These are phyloP conservation scores for Tolypocladium album DNA, from an alignment of 2,329 filamentous ascomycete genomes.

Conservation along the genomic window DNA sequence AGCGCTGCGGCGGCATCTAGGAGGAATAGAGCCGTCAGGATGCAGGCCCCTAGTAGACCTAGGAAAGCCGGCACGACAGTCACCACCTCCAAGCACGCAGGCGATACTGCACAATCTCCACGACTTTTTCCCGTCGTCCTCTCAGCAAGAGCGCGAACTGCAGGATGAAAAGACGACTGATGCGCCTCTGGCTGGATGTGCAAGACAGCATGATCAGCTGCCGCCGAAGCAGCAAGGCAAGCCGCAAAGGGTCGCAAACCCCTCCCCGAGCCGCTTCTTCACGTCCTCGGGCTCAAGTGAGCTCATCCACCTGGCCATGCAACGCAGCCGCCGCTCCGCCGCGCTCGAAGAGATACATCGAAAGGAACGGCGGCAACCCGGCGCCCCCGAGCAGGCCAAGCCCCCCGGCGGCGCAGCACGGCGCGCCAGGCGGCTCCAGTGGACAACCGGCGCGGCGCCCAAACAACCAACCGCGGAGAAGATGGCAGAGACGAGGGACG, in stretches of 20 bases:
- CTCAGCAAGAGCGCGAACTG: constrained; percentile 44
- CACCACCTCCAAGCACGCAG: constrained; percentile 35
- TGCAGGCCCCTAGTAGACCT: background rate
- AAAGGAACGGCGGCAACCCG: constrained; percentile 6
- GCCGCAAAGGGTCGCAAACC: constrained; percentile 8
- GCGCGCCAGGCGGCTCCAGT: background rate
- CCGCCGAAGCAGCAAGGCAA: constrained; percentile 4
- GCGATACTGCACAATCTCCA: constrained; percentile 41
- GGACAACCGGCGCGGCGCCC: background rate
- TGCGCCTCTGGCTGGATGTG: background rate
- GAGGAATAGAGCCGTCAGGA: background rate
- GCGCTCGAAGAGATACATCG: constrained; percentile 17
- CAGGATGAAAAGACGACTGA: constrained; percentile 21
- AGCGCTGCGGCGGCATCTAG: background rate
- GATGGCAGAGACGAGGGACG: background rate
- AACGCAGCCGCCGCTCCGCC: constrained; percentile 23
- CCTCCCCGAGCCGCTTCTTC: constrained; percentile 20
- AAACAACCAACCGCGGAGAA: background rate
- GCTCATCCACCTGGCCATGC: constrained; percentile 20
- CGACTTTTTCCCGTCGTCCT: constrained; percentile 45
- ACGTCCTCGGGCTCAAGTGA: constrained; percentile 25
- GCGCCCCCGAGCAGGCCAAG: constrained; percentile 9
- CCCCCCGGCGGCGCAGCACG: background rate
- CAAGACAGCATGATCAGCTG: background rate
- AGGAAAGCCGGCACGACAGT: constrained; percentile 8